Base-by-base conservation (phyloP, 2,329 filamentous ascomycete genomes). In the Arthrocladium fulminans region DNA sequence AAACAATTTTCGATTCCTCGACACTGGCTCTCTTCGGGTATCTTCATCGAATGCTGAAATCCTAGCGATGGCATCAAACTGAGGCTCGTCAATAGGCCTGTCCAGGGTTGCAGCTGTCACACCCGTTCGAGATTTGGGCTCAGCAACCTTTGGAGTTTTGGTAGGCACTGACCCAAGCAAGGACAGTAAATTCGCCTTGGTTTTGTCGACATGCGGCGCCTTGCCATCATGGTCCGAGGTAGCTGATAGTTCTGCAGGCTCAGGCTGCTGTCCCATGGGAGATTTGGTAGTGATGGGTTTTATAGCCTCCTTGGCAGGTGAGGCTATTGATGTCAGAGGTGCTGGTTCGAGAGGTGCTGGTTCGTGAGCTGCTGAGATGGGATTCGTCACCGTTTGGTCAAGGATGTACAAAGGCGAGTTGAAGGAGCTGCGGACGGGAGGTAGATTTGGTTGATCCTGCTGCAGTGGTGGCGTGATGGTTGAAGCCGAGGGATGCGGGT, bases 211-310 rank as follows among this genome's bases (percentile, higher is more conserved):
- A 2, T 17, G 8, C 10, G 4, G 44, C n/a, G 32, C 12, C 15
- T 29, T 38, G 6, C n/a, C 27, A 20, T 34, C 47, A 41, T 37
- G 38, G 47, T 41, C 53, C n/a, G 69, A 65, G 15, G 68, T 65
- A 15, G 66, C 71, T 30, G 70, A 67, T 15, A 75, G 56, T 53
- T 75, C 73, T 7, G 62, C 71, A 29, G 67, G 69, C n/a, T 58
- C 63, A 38, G 60, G 58, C n/a, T 44, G 42, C 27, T 2, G n/a
- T 19, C 24, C 30, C 29, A 30, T 15, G 23, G 13, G n/a, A 25
- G 47, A 35, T 27, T 54, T 52, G 12, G 54, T 37, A 47, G 56
- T 60, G 12, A 38, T 42, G 27, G 25, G 9, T 6, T 40, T 7
- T 7, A 22, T n/a, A 22, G n/a, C 25, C 25, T 15, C 17, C 24